A percentile compares a stretch with the other conserved stretches of the same genome.
These are phyloP conservation scores for Eimeria acervulina DNA, from an alignment of 169 alveolate genomes.

Conservation along the genomic window DNA sequence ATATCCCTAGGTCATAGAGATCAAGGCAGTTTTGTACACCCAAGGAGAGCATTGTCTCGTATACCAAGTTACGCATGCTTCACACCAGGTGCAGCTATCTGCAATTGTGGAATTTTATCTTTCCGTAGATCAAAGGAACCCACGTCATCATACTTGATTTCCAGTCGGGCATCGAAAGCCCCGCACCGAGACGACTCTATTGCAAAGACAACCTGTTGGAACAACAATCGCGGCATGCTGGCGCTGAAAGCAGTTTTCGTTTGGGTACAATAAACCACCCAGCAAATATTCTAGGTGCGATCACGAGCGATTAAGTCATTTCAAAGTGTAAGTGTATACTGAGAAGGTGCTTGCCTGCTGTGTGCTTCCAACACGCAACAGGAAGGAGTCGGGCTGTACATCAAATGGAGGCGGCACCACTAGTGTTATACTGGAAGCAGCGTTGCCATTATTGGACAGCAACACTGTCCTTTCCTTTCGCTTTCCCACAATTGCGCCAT, in stretches of 20 bases:
- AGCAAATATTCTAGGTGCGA: not conserved
- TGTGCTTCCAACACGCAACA: slow-evolving; percentile 33
- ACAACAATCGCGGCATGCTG: slow-evolving; percentile 16
- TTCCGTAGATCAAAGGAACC: not conserved
- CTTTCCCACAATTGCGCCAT: slow-evolving; percentile 63
- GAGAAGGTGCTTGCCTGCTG: slow-evolving; percentile 43
- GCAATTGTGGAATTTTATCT: no score
- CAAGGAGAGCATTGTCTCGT: not conserved
- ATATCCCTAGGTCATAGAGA: not conserved
- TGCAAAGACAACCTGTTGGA: slow-evolving; percentile 57
- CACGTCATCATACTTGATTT: slow-evolving; percentile 47
- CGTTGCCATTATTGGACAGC: slow-evolving; percentile 70
- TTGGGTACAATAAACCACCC: not conserved
- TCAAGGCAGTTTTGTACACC: not conserved
- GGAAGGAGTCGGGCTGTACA: slow-evolving; percentile 35
- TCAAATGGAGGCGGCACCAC: slow-evolving; percentile 56
- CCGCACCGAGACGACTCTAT: slow-evolving; percentile 62
- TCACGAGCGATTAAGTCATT: not conserved
- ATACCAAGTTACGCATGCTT: not conserved
- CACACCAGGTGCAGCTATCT: not conserved
- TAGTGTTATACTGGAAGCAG: slow-evolving; percentile 31
- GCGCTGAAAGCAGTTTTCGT: not conserved
- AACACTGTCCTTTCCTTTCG: slow-evolving; percentile 65
- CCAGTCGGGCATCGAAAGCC: slow-evolving; percentile 29
- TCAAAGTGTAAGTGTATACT: not conserved